Conservation (phyloP, 2,329 filamentous ascomycete species). For the Plectosphaerella plurivora region DNA sequence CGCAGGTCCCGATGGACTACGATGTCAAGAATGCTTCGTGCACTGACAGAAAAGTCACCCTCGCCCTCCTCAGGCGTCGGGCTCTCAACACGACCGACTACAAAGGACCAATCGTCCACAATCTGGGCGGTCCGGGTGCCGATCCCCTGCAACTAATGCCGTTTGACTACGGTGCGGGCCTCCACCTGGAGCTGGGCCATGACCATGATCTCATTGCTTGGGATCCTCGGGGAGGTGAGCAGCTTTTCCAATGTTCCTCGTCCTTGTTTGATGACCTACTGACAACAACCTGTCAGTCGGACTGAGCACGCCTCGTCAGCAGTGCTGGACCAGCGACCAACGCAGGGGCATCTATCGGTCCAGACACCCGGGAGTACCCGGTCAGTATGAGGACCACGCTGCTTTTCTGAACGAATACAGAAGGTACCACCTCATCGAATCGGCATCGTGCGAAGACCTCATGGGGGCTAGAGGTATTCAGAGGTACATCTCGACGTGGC, state of each 20-base stretch:
- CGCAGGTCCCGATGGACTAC: neutral
- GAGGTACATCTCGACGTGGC: conserved; percentile 35
- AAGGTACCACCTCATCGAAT: conserved; percentile 22
- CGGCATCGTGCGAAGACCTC: conserved; percentile 33
- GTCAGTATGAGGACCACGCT: conserved; percentile 31
- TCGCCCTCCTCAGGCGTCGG: neutral
- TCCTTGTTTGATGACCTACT: neutral
- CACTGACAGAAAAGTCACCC: neutral
- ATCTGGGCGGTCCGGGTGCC: neutral
- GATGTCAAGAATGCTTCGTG: neutral
- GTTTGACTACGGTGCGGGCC: neutral
- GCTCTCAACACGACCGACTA: neutral
- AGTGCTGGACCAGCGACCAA: conserved; percentile 42
- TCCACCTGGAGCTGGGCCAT: neutral
- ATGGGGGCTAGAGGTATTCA: conserved; percentile 30
- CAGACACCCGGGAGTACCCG: conserved; percentile 35
- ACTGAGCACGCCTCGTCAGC: neutral
- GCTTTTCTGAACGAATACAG: conserved; percentile 15
- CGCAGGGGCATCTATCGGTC: conserved; percentile 36
- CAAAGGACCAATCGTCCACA: neutral
- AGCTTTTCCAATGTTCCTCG: neutral
- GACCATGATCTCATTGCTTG: neutral
- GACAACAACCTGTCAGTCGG: neutral
- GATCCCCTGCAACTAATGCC: neutral
- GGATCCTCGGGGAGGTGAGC: neutral